phyloP scores from a whole-genome alignment of 495 filamentous ascomycete species.

The Xylaria palmicola region DNA sequence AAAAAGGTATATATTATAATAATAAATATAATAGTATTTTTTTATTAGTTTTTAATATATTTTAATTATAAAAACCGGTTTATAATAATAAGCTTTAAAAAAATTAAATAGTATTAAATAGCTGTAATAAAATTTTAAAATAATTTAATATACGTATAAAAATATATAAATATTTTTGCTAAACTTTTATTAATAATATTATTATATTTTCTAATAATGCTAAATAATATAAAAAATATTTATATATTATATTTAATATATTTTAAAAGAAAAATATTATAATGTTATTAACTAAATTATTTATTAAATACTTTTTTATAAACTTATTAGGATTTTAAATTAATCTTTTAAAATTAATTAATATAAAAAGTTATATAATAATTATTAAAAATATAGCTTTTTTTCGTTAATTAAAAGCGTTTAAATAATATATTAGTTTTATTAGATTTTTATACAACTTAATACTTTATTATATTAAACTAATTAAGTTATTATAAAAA shows the following conservation, averaged over 20 bases:
- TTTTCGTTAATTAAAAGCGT: neutral
- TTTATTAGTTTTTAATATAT: neutral
- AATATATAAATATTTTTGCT: too few species aligned
- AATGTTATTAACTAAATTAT: neutral
- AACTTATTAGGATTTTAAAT: neutral
- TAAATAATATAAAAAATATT: too few species aligned
- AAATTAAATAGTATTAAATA: neutral
- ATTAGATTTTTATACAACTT: neutral
- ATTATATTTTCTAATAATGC: neutral
- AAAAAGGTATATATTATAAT: neutral
- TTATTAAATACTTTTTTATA: neutral
- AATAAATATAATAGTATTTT: neutral
- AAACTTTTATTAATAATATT: too few species aligned
- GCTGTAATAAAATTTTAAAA: too few species aligned
- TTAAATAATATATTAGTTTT: too few species aligned
- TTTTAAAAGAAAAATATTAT: too few species aligned
- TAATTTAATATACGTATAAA: too few species aligned
- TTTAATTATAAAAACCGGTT: neutral
- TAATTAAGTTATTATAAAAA: neutral
- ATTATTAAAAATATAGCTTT: too few species aligned
- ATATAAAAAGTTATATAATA: neutral
- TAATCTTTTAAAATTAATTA: neutral
- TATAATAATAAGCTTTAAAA: neutral
- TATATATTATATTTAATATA: neutral
- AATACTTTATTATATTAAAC: neutral